Evolutionary conservation across 495 filamentous ascomycete species (phyloP), one percentile per base, ranked within the genome.

Genomic region (Penicillium silybi): DNA sequence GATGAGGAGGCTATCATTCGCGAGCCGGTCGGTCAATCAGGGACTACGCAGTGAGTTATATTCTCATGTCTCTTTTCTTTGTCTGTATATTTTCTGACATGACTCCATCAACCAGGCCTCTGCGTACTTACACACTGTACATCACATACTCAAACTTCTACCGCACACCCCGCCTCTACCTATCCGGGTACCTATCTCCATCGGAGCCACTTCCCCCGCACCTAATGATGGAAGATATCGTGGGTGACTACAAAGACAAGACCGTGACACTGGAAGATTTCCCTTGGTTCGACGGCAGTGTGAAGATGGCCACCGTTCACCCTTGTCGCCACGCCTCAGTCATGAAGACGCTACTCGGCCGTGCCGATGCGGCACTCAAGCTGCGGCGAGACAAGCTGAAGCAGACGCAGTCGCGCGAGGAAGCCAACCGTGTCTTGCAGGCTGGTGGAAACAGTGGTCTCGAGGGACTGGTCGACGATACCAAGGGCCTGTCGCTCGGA

Each of bases 171-270:
- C 91, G 95, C 27, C 83, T 97, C 65, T 99, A 96, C 72, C 81
- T 99, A 53, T 92, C 89, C 5, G 95, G 95, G 50, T 96, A 96
- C 67, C 75, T 81, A 3, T 80, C 87, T n/a, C 80, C 83, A 48
- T 86, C 88, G 19, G 83, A 89, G 56, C 92, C 95, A 5, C 88
- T 97, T 20, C 80, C 88, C 6, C 95, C 93, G 2, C 81, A 86
- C 20, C 78, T 86, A 20, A 97, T 99, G 95, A 96, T 97, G 87
- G 93, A 99, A 65, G 95, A 99, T 61, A 97, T 99, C 60, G 88
- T 97, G 25, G 92, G 95, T 60, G 95, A 99, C 78, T 99, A 99
- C 78, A 95, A 96, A 65, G 92, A 97, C 73, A 99, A 99, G 75
- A 99, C 93, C 7, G 93, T 99, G 52, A 99, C 95, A 15, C 83